These are phyloP conservation scores for Zygosaccharomyces pseudobailii DNA, from an alignment of 1,139 yeast species.

Conservation along the genomic window DNA sequence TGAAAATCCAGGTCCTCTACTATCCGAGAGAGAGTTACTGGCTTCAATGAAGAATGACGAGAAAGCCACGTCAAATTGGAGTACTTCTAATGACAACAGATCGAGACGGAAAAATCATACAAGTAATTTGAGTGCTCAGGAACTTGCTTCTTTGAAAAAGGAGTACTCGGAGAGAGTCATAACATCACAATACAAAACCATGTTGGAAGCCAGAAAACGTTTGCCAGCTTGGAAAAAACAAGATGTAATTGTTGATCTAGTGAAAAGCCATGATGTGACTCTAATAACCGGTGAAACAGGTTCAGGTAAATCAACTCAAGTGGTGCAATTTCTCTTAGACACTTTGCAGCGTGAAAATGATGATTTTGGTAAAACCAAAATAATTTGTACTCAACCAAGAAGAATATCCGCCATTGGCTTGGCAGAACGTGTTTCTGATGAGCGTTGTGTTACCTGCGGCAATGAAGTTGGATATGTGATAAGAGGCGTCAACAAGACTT, in stretches of 20 bases:
- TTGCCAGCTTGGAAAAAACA: conserved; percentile 84
- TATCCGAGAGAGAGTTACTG: conserved; percentile 28
- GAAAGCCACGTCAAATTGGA: neutral
- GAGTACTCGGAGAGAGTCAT: conserved; percentile 28
- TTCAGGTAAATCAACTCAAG: conserved; percentile 90
- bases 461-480: conserved; percentile 81
- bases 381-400: conserved; percentile 91
- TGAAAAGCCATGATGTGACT: conserved; percentile 58
- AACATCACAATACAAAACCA: conserved; percentile 31
- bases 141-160: conserved; percentile 30
- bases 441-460: conserved; percentile 66
- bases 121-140: conserved; percentile 17
- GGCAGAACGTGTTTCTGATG: conserved; percentile 88
- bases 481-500: conserved; percentile 79
- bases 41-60: conserved; percentile 6
- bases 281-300: conserved; percentile 96
- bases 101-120: neutral
- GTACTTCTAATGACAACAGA: conserved; percentile 3
- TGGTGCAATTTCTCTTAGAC: conserved; percentile 84
- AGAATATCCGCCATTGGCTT: conserved; percentile 93
- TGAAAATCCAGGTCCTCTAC: conserved; percentile 69
- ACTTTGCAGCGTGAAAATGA: conserved; percentile 36
- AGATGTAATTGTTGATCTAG: conserved; percentile 49
- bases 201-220: conserved; percentile 44
- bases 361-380: conserved; percentile 43